Evolutionary conservation across 1,139 yeast species (phyloP), one percentile per base, ranked within the genome.

Genomic region (Geotrichum reessii): DNA sequence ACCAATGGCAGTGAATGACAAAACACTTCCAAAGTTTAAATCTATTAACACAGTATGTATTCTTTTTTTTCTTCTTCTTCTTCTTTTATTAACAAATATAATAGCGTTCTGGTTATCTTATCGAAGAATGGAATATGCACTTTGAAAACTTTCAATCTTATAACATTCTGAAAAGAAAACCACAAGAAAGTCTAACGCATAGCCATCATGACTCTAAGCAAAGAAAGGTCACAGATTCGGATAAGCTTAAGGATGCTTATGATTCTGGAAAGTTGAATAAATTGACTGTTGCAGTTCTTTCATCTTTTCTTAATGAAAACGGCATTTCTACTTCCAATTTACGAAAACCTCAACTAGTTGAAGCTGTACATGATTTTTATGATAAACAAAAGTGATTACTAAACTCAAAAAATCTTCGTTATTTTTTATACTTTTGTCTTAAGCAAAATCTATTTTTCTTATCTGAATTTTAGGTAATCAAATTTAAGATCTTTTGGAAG

Each of bases 21-120:
- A 65, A 25, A 69, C 75, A 0, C 40, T 65, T 22, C 78, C 78
- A 3, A 73, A 71, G 60, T 74, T 65, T 62, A 68, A 64, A 53
- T 70, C 72, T 22, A 69, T 70, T 68, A 63, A 70, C 50, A 64
- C 63, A 14, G 62, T 56, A 49, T 28, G 59, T 51, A 9, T 51
- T 12, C 37, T 22, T 14, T 46, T 46, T 25, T 31, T 5, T 1
- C 25, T 7, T 21, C 12, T 46, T 28, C 31, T 4, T 11, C 11
- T 17, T 9, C 24, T n/a, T 22, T 49, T 28, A 21, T 31, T 25
- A 47, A 53, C 33, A 19, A 24, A 14, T 46, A n/a, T 28, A 11
- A 5, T 53, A 61, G 56, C 57, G 63, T 27, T 65, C 62, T 2
- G 69, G 71, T 1, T 55, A 52, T 1, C n/a, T 42, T 14, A 61